Conservation (phyloP, 2,329 filamentous ascomycete genomes). For the Sporothrix variecibatus region DNA sequence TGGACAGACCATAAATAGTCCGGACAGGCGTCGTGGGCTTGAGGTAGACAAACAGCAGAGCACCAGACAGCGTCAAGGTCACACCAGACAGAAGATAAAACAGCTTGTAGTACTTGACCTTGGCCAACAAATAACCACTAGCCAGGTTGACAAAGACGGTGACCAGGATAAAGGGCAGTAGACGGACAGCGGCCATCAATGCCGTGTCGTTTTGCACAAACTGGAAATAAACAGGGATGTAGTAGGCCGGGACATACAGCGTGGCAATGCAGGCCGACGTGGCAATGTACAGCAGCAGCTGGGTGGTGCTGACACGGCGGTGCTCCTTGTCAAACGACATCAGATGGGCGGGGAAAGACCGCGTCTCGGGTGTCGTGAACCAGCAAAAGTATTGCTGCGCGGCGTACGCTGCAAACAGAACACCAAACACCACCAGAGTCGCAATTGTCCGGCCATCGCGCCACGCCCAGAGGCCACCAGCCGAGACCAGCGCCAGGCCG, state of each 20-base stretch:
- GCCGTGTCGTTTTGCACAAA: constrained; percentile 46
- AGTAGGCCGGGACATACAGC: constrained; percentile 48
- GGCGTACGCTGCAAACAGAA: constrained; percentile 36
- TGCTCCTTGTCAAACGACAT: constrained; percentile 33
- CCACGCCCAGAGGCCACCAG: constrained; percentile 53
- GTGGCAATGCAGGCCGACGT: constrained; percentile 37
- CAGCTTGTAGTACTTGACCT: constrained; percentile 31
- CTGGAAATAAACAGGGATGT: constrained; percentile 55
- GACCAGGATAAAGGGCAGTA: constrained; percentile 43
- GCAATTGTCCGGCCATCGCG: constrained; percentile 47
- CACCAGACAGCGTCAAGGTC: constrained; percentile 29
- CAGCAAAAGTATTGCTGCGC: constrained; percentile 47
- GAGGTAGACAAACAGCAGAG: constrained; percentile 31
- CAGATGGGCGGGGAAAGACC: constrained; percentile 50
- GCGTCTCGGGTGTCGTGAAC: constrained; percentile 42
- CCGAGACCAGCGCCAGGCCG: constrained; percentile 52
- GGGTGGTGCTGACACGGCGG: constrained; percentile 34
- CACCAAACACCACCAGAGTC: constrained; percentile 45
- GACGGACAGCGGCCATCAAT: constrained; percentile 40
- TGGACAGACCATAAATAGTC: constrained; percentile 32
- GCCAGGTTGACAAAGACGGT: constrained; percentile 34
- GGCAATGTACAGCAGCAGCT: constrained; percentile 46
- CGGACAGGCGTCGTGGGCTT: constrained; percentile 25
- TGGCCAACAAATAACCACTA: constrained; percentile 24
- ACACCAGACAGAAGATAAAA: constrained; percentile 31